Evolutionary conservation across 2,329 filamentous ascomycete genomes (phyloP).

Genomic region (Metarhizium sp.): DNA sequence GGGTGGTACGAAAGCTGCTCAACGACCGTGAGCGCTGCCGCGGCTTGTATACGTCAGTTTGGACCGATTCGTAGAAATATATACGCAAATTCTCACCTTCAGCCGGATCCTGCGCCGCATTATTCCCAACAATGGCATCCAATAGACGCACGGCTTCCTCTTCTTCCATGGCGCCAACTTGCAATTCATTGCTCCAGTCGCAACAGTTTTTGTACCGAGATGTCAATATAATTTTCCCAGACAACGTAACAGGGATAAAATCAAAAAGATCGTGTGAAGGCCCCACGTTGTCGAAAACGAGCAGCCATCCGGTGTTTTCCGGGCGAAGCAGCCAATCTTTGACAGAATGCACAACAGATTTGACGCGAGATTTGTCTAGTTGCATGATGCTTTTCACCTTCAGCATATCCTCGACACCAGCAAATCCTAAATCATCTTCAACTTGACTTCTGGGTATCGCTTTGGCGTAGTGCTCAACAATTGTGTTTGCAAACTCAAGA

Average conservation of each 20-base stretch:
- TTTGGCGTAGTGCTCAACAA: conserved; percentile 14
- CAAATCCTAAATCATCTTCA: conserved; percentile 15
- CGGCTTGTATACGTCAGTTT: conserved; percentile 6
- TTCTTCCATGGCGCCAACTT: conserved; percentile 12
- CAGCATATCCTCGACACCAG: conserved; percentile 15
- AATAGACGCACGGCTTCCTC: conserved; percentile 12
- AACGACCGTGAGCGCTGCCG: conserved; percentile 11
- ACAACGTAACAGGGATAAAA: conserved; percentile 15
- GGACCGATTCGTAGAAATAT: background rate
- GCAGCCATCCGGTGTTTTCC: conserved; percentile 15
- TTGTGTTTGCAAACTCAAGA: conserved; percentile 13
- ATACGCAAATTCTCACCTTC: conserved; percentile 8
- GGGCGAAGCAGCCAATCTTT: conserved; percentile 18
- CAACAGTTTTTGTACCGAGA: conserved; percentile 13
- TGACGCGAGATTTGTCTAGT: conserved; percentile 12
- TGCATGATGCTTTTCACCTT: conserved; percentile 14
- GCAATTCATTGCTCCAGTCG: conserved; percentile 13
- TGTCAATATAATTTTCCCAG: conserved; percentile 15
- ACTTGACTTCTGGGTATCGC: conserved; percentile 9
- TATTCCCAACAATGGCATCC: conserved; percentile 5
- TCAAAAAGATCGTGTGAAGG: conserved; percentile 15
- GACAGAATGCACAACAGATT: conserved; percentile 15
- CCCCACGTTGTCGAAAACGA: conserved; percentile 16
- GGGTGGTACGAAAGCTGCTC: conserved; percentile 12
- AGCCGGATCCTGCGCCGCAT: background rate